These are phyloP conservation scores for Xylaria telfairii DNA, from an alignment of 495 filamentous ascomycete species.

Conservation along the genomic window DNA sequence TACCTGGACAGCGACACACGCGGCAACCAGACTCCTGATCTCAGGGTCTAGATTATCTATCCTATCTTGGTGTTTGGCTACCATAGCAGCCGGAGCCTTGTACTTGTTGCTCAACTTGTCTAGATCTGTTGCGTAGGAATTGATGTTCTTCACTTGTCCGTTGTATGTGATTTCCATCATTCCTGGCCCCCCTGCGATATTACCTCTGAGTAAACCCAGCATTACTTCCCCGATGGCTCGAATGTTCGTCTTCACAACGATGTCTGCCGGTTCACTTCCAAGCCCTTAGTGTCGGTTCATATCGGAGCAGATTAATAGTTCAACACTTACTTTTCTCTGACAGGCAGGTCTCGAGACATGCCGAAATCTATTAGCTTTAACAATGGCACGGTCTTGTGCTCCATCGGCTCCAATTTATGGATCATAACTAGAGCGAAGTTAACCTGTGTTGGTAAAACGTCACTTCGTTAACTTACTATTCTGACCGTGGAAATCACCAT, in stretches of 20 bases:
- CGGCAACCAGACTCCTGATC: constrained; percentile 27
- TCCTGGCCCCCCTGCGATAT: background rate
- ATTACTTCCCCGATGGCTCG: constrained; percentile 21
- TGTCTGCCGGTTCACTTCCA: background rate
- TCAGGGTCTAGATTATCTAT: constrained; percentile 28
- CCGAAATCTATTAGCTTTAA: constrained; percentile 37
- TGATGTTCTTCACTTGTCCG: constrained; percentile 19
- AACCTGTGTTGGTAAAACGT: background rate
- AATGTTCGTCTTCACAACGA: constrained; percentile 24
- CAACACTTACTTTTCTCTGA: constrained; percentile 12
- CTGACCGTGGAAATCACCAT: constrained; percentile 30
- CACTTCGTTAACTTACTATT: constrained; percentile 26
- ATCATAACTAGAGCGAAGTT: constrained; percentile 29
- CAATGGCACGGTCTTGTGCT: constrained; percentile 22
- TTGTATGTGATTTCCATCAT: constrained; percentile 25
- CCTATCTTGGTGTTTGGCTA: constrained; percentile 17
- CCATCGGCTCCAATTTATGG: constrained; percentile 22
- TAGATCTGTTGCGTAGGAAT: constrained; percentile 29
- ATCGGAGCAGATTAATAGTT: background rate
- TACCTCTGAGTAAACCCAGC: constrained; percentile 29
- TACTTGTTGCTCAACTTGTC: constrained; percentile 25
- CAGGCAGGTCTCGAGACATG: constrained; percentile 9
- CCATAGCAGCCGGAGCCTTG: background rate
- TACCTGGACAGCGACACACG: constrained; percentile 21
- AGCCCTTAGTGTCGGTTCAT: background rate